A percentile compares a stretch with the other conserved stretches of the same genome.
Conservation (phyloP, 176 grass and related monocot species). For the Rhynchospora breviuscula region DNA sequence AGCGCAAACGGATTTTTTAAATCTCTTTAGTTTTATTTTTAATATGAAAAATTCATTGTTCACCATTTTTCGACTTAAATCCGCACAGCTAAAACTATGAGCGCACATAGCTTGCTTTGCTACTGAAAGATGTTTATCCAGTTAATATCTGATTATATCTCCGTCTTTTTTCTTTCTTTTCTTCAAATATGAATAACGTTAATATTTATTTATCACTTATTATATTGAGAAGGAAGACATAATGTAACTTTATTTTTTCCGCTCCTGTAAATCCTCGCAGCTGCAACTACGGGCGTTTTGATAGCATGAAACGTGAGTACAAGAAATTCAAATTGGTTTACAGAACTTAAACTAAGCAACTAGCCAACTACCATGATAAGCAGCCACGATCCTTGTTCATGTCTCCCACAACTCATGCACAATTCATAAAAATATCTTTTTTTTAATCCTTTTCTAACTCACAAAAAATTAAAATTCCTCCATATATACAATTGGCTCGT, state of each 20-base stretch:
- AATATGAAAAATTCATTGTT: no score
- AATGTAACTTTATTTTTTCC: not conserved
- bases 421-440: not conserved
- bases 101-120: no score
- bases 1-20: no score
- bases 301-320: not conserved
- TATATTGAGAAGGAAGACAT: no score
- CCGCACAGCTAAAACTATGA: no score
- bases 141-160: no score
- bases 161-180: not conserved
- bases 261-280: not conserved
- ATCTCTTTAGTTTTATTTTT: no score
- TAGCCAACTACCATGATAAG: constrained; percentile 7
- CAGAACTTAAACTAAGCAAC: not conserved
- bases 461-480: not conserved
- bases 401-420: not conserved
- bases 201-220: no score
- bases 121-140: no score
- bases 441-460: not conserved
- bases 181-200: not conserved
- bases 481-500: not conserved
- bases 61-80: no score
- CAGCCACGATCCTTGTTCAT: constrained; percentile 12
- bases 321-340: not conserved
- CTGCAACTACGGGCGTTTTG: not conserved